A percentile compares a stretch with the other conserved stretches of the same genome.
Evolutionary conservation across 1,139 yeast species (phyloP).

Genomic region (Diutina siamensis): DNA sequence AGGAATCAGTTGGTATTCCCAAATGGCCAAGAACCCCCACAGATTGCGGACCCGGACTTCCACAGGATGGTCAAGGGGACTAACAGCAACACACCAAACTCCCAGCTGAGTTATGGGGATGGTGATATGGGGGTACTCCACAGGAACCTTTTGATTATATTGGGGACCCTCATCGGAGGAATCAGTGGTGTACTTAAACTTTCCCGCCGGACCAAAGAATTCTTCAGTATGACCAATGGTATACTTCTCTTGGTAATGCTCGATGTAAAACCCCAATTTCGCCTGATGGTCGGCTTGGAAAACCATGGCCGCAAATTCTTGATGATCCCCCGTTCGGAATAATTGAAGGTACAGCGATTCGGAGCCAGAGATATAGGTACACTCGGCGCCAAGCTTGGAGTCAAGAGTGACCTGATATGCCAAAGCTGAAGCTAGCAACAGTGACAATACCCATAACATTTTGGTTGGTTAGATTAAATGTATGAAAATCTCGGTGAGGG

Average conservation of each 20-base stretch:
- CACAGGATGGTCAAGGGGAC: background rate
- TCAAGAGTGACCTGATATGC: background rate
- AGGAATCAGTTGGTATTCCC: conserved; percentile 5
- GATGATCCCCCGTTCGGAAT: background rate
- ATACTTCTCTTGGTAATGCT: background rate
- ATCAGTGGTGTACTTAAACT: background rate
- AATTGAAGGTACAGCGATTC: background rate
- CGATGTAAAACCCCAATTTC: background rate
- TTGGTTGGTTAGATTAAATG: background rate
- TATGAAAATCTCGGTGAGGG: background rate
- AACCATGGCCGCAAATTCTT: background rate
- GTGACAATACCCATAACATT: background rate
- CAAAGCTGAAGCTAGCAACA: background rate
- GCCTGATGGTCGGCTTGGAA: background rate
- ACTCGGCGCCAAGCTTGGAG: background rate
- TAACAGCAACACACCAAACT: background rate
- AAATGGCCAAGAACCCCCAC: background rate
- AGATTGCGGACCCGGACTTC: background rate
- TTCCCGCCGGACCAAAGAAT: background rate
- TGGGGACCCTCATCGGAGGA: background rate
- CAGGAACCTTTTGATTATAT: background rate
- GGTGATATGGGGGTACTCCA: background rate
- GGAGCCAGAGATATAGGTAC: background rate
- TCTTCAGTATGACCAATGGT: background rate
- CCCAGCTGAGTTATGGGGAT: background rate